Conservation (phyloP, 345 rosid genomes). For the Anastatica hierochuntica region DNA sequence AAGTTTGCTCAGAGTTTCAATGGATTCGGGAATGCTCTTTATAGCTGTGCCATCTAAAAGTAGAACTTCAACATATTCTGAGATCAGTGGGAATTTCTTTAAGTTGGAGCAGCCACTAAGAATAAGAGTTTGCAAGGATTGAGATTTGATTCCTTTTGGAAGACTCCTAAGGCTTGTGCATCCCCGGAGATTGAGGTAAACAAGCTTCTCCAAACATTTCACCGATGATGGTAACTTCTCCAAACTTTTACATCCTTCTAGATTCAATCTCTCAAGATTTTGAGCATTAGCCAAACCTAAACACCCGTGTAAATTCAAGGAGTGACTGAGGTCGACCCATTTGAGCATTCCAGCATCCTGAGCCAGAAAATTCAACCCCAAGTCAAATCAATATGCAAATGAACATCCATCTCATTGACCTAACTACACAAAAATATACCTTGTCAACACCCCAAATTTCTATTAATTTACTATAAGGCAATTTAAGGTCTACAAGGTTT, state of each 20-base stretch:
- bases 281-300: conserved; percentile 21
- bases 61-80: conserved; percentile 17
- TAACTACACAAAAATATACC: conserved; percentile 12
- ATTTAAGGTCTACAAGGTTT: conserved; percentile 22
- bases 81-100: conserved; percentile 17
- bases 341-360: conserved; percentile 27
- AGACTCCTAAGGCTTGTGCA: conserved; percentile 22
- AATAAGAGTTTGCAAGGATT: conserved; percentile 19
- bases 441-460: conserved; percentile 21
- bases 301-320: conserved; percentile 2
- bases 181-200: conserved; percentile 13
- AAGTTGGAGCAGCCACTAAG: conserved; percentile 25
- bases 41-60: conserved; percentile 23
- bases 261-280: conserved; percentile 20
- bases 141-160: background rate
- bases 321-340: conserved; percentile 19
- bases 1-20: conserved; percentile 13
- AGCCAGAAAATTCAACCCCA: background rate
- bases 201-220: conserved; percentile 18
- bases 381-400: background rate
- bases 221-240: conserved; percentile 15
- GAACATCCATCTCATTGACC: no score
- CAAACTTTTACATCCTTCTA: conserved; percentile 25
- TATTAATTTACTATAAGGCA: conserved; percentile 16
- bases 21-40: conserved; percentile 18